A percentile compares a stretch with the other conserved stretches of the same genome.
phyloP scores from a whole-genome alignment of 306 rosid genomes.

The Quercus glauca region DNA sequence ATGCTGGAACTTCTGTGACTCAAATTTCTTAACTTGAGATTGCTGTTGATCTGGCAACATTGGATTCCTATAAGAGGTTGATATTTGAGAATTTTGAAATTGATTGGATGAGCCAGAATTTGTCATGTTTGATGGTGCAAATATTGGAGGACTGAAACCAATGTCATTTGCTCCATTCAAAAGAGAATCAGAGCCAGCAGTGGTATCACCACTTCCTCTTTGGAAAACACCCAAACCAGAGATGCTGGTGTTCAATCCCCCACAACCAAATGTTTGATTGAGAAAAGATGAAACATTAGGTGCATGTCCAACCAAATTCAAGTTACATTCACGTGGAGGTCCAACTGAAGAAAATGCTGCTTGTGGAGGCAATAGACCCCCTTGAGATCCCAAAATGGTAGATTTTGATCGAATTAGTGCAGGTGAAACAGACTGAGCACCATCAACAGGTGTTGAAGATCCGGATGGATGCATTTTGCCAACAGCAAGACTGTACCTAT shows the following conservation, averaged over 20 bases:
- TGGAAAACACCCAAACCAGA: slow-evolving; percentile 65
- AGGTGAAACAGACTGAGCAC: slow-evolving; percentile 72
- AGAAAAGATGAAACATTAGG: slow-evolving; percentile 71
- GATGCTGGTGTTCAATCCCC: slow-evolving; percentile 60
- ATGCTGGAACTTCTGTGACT: slow-evolving; percentile 71
- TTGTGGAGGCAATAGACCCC: slow-evolving; percentile 68
- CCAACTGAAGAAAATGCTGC: slow-evolving; percentile 60
- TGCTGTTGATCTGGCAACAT: slow-evolving; percentile 72
- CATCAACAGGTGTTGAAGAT: slow-evolving; percentile 75
- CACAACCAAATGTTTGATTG: slow-evolving; percentile 71
- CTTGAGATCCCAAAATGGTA: slow-evolving; percentile 78
- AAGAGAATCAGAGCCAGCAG: slow-evolving; percentile 71
- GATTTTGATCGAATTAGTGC: slow-evolving; percentile 76
- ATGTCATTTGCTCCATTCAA: slow-evolving; percentile 67
- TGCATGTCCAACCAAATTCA: slow-evolving; percentile 75
- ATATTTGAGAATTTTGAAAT: slow-evolving; percentile 71
- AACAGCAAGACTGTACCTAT: slow-evolving; percentile 29
- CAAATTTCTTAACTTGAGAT: slow-evolving; percentile 55
- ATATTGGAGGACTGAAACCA: slow-evolving; percentile 52
- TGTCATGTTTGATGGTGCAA: slow-evolving; percentile 51
- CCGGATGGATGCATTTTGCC: slow-evolving; percentile 77
- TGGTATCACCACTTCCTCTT: slow-evolving; percentile 63
- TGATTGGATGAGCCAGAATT: slow-evolving; percentile 65
- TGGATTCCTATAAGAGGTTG: slow-evolving; percentile 60
- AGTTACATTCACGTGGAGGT: slow-evolving; percentile 66